Evolutionary conservation across 2,329 filamentous ascomycete species (phyloP), one percentile per base, ranked within the genome.

Genomic region (Diaporthe eres): DNA sequence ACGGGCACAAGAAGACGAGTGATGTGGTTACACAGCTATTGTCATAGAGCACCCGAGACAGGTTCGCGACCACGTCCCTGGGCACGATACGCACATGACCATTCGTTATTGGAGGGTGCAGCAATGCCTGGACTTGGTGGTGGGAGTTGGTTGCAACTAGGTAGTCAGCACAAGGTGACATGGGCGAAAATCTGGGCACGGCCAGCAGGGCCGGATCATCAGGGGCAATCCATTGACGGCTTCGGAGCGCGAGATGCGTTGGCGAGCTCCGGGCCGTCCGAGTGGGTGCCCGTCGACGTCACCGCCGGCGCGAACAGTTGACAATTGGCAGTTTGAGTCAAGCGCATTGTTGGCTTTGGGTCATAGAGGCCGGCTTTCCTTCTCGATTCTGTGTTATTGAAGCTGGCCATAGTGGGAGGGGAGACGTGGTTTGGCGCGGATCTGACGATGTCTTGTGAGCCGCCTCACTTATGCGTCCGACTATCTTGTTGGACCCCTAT

Each of bases 231-330:
- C 65, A 68, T 68, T 68, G 65, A 68, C 47, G 34, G 65, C 3
- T 6, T 39, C 65, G 65, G 47, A 13, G 47, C 47, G 34, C 31
- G 65, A 68, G 65, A 37, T 68, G 65, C 34, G 65, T 68, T 68
- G 65, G 65, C 47, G 47, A 53, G 65, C 65, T 25, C 65, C 65
- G 47, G 47, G 65, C 47, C 47, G 65, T 53, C 65, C 47, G 65
- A 68, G 47, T 68, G 65, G 65, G 47, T 68, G 31, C 63, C 65
- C 65, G 65, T 53, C 65, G 65, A 68, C 65, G 65, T 68, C 65
- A 68, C 65, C 28, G 28, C 44, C 63, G 63, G 63, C 44, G 28
- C 28, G 10, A 37, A 51, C 2, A 22, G 19, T 25, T 34, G 61
- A 10, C 28, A 49, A 37, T 49, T 67, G 61, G 42, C 61, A 67